Evolutionary conservation across 768 basidiomycete species (phyloP).

Genomic region (Pleurotus djamor): DNA sequence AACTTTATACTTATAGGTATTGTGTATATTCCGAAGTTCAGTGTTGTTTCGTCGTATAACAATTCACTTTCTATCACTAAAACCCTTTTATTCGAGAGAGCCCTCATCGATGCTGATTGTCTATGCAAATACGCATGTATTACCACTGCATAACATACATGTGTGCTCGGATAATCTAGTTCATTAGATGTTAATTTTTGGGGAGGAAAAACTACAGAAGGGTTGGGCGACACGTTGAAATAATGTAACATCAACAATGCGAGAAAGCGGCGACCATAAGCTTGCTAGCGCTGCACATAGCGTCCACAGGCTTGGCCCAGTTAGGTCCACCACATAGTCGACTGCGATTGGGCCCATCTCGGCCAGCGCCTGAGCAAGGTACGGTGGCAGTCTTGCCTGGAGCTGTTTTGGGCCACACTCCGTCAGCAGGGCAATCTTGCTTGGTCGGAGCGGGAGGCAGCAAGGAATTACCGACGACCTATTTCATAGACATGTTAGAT

Average conservation of each 20-base stretch:
- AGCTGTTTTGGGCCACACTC: conserved; percentile 7
- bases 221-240: too few relatives aligned
- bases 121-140: neutral
- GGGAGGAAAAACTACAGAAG: too few relatives aligned
- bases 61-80: too few relatives aligned
- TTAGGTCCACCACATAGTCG: conserved; percentile 7
- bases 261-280: conserved; percentile 8
- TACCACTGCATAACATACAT: neutral
- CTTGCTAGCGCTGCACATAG: conserved; percentile 1
- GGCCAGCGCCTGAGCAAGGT: neutral
- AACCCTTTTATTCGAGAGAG: too few relatives aligned
- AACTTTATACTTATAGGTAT: too few relatives aligned
- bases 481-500: neutral
- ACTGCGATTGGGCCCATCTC: conserved; percentile 3
- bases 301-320: conserved; percentile 5
- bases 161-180: too few relatives aligned
- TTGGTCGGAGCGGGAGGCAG: neutral
- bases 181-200: too few relatives aligned
- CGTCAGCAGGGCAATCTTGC: conserved; percentile 8
- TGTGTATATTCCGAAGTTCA: too few relatives aligned
- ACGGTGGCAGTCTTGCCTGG: conserved; percentile 2
- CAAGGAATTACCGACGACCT: conserved; percentile 8
- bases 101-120: too few relatives aligned
- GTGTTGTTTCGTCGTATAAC: too few relatives aligned
- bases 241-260: neutral